These are phyloP conservation scores for Fusarium sp. DNA, from an alignment of 2,329 filamentous ascomycete species.

Conservation along the genomic window DNA sequence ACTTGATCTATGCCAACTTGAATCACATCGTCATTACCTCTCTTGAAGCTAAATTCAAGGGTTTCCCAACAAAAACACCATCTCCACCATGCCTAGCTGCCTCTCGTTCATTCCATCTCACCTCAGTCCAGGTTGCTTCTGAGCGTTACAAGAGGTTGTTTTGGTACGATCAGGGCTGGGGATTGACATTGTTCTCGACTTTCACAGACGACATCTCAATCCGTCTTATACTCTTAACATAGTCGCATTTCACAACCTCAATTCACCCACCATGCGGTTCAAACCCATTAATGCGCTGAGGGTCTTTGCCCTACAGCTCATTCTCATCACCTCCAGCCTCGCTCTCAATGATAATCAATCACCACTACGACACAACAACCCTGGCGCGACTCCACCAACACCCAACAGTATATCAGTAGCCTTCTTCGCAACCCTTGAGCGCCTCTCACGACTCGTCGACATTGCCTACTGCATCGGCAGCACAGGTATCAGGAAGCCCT, in stretches of 20 bases:
- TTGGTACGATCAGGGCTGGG: neutral
- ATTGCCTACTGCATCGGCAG: slow-evolving; percentile 94
- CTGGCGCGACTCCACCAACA: slow-evolving; percentile 54
- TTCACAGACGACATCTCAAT: neutral
- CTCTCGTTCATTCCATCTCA: neutral
- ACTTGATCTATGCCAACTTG: slow-evolving; percentile 26
- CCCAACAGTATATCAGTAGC: slow-evolving; percentile 60
- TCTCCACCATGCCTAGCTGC: slow-evolving; percentile 11
- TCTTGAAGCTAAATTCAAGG: neutral
- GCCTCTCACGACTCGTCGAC: slow-evolving; percentile 91
- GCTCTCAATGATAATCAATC: slow-evolving; percentile 26
- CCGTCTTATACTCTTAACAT: neutral
- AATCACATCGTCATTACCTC: slow-evolving; percentile 12
- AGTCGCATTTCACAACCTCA: slow-evolving; percentile 1
- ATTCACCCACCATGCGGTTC: slow-evolving; percentile 26
- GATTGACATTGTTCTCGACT: neutral
- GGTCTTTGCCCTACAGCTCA: slow-evolving; percentile 40
- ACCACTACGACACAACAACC: slow-evolving; percentile 17
- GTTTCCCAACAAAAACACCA: slow-evolving; percentile 15
- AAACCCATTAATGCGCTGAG: slow-evolving; percentile 3
- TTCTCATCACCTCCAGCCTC: slow-evolving; percentile 29
- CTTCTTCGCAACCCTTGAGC: slow-evolving; percentile 86
- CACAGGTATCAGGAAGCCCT: slow-evolving; percentile 86
- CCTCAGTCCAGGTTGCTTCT: slow-evolving; percentile 4
- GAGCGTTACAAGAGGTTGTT: neutral